phyloP scores from a whole-genome alignment of 2,329 filamentous ascomycete genomes.

The Aspergillus versicolor region DNA sequence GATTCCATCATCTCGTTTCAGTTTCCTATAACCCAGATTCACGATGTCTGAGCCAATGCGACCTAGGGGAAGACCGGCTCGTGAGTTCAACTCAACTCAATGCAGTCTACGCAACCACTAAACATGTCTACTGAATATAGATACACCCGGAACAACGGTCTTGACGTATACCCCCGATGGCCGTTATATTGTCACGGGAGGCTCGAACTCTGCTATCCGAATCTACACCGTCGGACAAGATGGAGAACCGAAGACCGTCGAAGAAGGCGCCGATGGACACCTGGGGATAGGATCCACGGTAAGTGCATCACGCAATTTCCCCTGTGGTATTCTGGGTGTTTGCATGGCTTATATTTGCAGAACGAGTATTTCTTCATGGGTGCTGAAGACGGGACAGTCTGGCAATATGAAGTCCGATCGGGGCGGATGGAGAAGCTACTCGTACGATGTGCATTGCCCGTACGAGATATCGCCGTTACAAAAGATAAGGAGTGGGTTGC shows the following conservation, averaged over 20 bases:
- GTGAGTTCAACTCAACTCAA: slow-evolving; percentile 35
- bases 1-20: slow-evolving; percentile 2
- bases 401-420: slow-evolving; percentile 78
- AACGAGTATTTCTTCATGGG: slow-evolving; percentile 85
- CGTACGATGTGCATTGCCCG: slow-evolving; percentile 77
- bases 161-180: slow-evolving; percentile 90
- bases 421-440: slow-evolving; percentile 74
- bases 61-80: slow-evolving; percentile 46
- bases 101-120: not conserved
- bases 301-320: slow-evolving; percentile 20
- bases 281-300: slow-evolving; percentile 71
- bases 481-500: slow-evolving; percentile 83
- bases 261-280: slow-evolving; percentile 87
- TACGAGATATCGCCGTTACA: slow-evolving; percentile 82
- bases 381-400: slow-evolving; percentile 94
- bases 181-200: slow-evolving; percentile 81
- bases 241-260: slow-evolving; percentile 88
- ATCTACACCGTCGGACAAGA: slow-evolving; percentile 89
- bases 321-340: not conserved
- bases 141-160: slow-evolving; percentile 83
- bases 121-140: slow-evolving; percentile 35
- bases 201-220: slow-evolving; percentile 89
- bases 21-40: slow-evolving; percentile 3
- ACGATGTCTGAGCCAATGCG: slow-evolving; percentile 38
- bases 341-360: slow-evolving; percentile 34